These are phyloP conservation scores for Tremella mesenterica DNA, from an alignment of 768 basidiomycete species.

Conservation along the genomic window DNA sequence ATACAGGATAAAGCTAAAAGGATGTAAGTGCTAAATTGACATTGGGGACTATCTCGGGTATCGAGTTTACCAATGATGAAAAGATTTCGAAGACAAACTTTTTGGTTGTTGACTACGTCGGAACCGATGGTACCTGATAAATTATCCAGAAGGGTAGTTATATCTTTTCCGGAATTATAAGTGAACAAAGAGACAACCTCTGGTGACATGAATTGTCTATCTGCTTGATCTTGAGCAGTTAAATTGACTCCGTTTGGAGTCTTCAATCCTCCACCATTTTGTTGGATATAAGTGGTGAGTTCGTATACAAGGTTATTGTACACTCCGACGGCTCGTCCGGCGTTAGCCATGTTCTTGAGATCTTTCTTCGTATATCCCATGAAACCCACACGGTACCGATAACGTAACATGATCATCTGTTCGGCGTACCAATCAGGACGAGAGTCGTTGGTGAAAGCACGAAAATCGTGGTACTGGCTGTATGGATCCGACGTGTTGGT, in stretches of 20 bases:
- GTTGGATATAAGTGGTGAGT: conserved; percentile 66
- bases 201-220: conserved; percentile 40
- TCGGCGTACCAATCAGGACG: conserved; percentile 99
- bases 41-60: conserved; percentile 82
- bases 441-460: conserved; percentile 68
- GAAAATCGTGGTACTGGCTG: conserved; percentile 90
- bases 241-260: conserved; percentile 39
- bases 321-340: conserved; percentile 60
- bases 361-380: conserved; percentile 71
- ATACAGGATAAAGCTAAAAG: conserved; percentile 76
- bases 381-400: conserved; percentile 77
- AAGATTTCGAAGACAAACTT: conserved; percentile 81
- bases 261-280: conserved; percentile 52
- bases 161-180: conserved; percentile 44
- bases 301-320: conserved; percentile 83
- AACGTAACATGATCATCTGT: conserved; percentile 86
- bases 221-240: conserved; percentile 44
- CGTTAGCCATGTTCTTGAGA: conserved; percentile 60
- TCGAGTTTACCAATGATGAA: conserved; percentile 88
- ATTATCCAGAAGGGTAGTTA: conserved; percentile 38
- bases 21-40: conserved; percentile 82
- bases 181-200: conserved; percentile 41
- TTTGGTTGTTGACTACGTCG: conserved; percentile 60
- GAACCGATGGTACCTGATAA: conserved; percentile 54
- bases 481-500: conserved; percentile 61